Evolutionary conservation across 1,139 yeast genomes (phyloP).

Genomic region (Zhuliangozyma parablackwelliae): DNA sequence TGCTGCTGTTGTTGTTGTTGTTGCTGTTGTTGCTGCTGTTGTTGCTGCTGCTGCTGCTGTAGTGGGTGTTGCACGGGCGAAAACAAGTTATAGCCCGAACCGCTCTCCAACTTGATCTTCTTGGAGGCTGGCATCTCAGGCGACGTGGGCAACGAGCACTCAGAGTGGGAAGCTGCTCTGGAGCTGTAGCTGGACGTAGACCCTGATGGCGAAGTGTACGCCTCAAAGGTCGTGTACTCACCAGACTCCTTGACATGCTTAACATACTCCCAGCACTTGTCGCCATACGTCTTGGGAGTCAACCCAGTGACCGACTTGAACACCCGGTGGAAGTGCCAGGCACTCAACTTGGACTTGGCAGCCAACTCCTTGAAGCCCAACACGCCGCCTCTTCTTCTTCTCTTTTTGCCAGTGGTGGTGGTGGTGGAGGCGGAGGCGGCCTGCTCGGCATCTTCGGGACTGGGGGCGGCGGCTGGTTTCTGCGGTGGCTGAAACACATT

Average conservation of each 20-base stretch:
- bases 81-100: neutral
- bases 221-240: constrained; percentile 12
- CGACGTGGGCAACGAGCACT: constrained; percentile 10
- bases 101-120: constrained; percentile 8
- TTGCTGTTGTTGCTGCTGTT: no score
- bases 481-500: constrained; percentile 34
- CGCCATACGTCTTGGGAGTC: constrained; percentile 87
- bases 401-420: constrained; percentile 32
- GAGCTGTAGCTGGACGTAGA: constrained; percentile 8
- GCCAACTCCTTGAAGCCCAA: constrained; percentile 87
- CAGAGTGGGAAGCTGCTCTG: constrained; percentile 2
- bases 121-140: constrained; percentile 13
- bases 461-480: neutral
- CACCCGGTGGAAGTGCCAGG: constrained; percentile 94
- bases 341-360: constrained; percentile 74
- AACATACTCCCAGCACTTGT: constrained; percentile 73
- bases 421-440: constrained; percentile 1
- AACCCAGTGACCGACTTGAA: constrained; percentile 81
- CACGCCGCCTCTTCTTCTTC: constrained; percentile 78
- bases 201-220: neutral
- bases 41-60: no score
- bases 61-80: no score
- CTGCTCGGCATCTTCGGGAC: constrained; percentile 1
- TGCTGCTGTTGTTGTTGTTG: no score
- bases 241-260: constrained; percentile 29